These are phyloP conservation scores for Neostapfia colusana DNA, from an alignment of 176 grass and related monocot genomes.

Conservation along the genomic window DNA sequence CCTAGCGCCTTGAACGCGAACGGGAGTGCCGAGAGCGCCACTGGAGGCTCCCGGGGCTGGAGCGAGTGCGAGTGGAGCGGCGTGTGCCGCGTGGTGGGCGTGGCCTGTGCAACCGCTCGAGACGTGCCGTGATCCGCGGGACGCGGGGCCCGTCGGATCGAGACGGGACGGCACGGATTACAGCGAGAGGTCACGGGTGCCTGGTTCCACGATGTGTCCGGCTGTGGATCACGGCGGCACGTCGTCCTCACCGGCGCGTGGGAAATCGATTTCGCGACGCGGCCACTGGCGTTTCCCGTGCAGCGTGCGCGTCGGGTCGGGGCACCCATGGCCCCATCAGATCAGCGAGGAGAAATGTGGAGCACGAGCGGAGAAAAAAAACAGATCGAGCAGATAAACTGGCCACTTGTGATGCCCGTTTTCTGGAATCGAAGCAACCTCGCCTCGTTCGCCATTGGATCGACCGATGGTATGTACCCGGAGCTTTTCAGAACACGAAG, in stretches of 20 bases:
- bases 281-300: no score
- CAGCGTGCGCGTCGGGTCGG: no score
- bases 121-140: background rate
- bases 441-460: background rate
- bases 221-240: background rate
- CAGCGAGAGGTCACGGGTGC: no score
- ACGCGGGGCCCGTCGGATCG: background rate
- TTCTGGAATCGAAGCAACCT: background rate
- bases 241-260: background rate
- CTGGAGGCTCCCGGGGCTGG: background rate
- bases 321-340: no score
- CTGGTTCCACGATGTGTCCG: background rate
- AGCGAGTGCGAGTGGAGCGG: background rate
- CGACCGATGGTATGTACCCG: background rate
- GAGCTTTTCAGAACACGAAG: background rate
- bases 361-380: constrained; percentile 22
- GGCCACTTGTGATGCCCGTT: background rate
- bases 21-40: background rate
- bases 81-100: background rate
- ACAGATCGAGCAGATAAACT: background rate
- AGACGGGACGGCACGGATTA: background rate
- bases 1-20: background rate
- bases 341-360: constrained; percentile 16
- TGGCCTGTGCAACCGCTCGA: background rate
- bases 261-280: background rate